These are phyloP conservation scores for Phytophthora ohioensis DNA, from an alignment of 352 stramenopile genomes.

Conservation along the genomic window DNA sequence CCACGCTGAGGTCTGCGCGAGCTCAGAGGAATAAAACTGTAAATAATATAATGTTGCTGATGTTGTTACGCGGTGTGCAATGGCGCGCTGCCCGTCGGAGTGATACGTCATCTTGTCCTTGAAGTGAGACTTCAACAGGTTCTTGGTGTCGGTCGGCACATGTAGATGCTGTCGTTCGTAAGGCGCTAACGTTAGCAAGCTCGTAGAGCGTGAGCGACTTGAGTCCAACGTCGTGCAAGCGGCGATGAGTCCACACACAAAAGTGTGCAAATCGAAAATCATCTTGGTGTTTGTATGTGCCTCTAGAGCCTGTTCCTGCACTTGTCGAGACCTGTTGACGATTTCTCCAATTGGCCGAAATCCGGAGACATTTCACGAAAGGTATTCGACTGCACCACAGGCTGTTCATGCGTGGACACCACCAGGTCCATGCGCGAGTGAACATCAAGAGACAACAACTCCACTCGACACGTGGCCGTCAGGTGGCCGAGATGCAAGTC, in stretches of 20 bases:
- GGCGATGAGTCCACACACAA: not conserved
- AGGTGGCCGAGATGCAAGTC: constrained; percentile 12
- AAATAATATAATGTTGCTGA: constrained; percentile 27
- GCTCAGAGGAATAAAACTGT: constrained; percentile 13
- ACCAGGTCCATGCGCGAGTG: constrained; percentile 18
- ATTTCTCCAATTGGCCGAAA: constrained; percentile 28
- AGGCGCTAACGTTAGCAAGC: not conserved
- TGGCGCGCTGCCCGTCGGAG: not conserved
- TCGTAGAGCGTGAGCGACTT: not conserved
- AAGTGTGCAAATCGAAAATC: not conserved
- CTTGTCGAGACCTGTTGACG: constrained; percentile 12
- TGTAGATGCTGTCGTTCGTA: not conserved
- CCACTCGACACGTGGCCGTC: not conserved
- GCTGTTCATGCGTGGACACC: constrained; percentile 10
- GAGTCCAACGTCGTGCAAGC: constrained; percentile 10
- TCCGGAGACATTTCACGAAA: constrained; percentile 9
- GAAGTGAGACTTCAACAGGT: too few relatives aligned
- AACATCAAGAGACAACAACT: not conserved
- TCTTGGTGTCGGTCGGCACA: not conserved
- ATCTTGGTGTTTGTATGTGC: constrained; percentile 14
- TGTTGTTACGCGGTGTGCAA: constrained; percentile 11
- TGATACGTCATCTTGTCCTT: not conserved
- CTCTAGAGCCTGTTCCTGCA: constrained; percentile 6
- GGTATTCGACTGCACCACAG: not conserved
- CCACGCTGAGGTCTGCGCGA: not conserved